These are phyloP conservation scores for Trichosanthes truncata DNA, from an alignment of 306 rosid genomes.

Conservation along the genomic window DNA sequence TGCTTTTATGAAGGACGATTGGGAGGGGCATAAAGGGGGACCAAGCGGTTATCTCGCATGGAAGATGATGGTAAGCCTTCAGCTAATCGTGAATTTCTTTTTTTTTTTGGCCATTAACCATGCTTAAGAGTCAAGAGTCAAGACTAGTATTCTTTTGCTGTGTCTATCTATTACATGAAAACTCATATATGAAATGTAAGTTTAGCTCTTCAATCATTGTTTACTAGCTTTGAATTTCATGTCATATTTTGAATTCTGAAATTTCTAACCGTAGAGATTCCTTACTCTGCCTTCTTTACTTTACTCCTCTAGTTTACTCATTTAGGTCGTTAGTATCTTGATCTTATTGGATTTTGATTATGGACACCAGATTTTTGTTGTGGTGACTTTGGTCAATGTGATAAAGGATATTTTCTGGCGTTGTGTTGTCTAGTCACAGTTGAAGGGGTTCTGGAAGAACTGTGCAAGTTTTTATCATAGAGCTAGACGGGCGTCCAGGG, in stretches of 20 bases:
- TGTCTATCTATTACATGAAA: neutral
- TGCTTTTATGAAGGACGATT: slow-evolving; percentile 29
- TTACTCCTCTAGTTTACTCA: neutral
- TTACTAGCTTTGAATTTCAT: neutral
- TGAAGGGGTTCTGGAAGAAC: neutral
- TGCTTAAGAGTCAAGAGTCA: neutral
- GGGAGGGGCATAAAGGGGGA: slow-evolving; percentile 70
- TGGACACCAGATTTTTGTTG: neutral
- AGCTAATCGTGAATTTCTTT: neutral
- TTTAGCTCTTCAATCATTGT: neutral
- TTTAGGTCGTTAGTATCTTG: neutral
- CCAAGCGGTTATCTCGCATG: slow-evolving; percentile 97
- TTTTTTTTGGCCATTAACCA: neutral
- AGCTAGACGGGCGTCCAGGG: neutral
- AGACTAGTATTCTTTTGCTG: neutral
- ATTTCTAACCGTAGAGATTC: neutral
- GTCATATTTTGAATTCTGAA: slow-evolving; percentile 1
- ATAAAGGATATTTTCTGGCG: neutral
- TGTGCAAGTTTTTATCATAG: neutral
- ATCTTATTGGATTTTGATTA: neutral
- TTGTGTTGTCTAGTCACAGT: neutral
- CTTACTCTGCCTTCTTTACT: neutral
- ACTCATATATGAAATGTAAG: neutral
- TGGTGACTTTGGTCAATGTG: neutral
- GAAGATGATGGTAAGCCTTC: slow-evolving; percentile 85